phyloP scores from a whole-genome alignment of 2,329 filamentous ascomycete genomes.

The Metarhizium album region DNA sequence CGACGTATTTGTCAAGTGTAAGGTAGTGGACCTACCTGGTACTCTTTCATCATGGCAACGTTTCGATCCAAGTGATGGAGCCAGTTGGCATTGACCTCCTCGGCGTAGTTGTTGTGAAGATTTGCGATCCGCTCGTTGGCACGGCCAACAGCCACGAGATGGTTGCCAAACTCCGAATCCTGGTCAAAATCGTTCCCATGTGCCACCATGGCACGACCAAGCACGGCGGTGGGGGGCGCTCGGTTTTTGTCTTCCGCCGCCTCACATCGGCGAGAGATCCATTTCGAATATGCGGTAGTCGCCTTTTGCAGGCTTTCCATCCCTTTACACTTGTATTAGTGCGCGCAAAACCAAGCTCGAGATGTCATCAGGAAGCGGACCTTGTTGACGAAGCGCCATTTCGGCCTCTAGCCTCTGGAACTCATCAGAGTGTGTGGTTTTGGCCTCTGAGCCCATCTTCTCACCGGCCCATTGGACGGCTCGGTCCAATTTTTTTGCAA shows the following conservation, averaged over 20 bases:
- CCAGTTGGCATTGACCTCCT: constrained; percentile 72
- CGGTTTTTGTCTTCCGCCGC: constrained; percentile 77
- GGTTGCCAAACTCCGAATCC: constrained; percentile 85
- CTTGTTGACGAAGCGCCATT: constrained; percentile 81
- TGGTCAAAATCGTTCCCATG: constrained; percentile 90
- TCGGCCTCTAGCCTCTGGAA: constrained; percentile 85
- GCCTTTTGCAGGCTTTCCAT: constrained; percentile 84
- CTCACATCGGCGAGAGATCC: constrained; percentile 73
- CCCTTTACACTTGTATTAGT: constrained; percentile 38
- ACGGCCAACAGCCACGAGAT: constrained; percentile 66
- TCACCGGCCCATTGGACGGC: constrained; percentile 98
- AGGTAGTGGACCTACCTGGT: constrained; percentile 51
- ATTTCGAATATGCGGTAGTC: constrained; percentile 80
- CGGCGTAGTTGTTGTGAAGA: constrained; percentile 73
- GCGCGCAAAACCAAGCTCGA: not conserved
- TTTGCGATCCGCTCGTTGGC: constrained; percentile 81
- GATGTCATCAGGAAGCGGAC: constrained; percentile 33
- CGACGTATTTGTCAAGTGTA: not conserved
- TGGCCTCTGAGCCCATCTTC: constrained; percentile 86
- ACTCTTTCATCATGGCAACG: constrained; percentile 92
- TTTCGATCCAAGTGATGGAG: constrained; percentile 85
- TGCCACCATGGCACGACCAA: constrained; percentile 75
- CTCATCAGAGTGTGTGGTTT: constrained; percentile 77
- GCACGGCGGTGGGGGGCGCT: constrained; percentile 63
- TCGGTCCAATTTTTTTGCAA: constrained; percentile 81